Evolutionary conservation across 2,329 filamentous ascomycete genomes (phyloP), one percentile per base, ranked within the genome.

Genomic region (Paraconiothyrium sp.): DNA sequence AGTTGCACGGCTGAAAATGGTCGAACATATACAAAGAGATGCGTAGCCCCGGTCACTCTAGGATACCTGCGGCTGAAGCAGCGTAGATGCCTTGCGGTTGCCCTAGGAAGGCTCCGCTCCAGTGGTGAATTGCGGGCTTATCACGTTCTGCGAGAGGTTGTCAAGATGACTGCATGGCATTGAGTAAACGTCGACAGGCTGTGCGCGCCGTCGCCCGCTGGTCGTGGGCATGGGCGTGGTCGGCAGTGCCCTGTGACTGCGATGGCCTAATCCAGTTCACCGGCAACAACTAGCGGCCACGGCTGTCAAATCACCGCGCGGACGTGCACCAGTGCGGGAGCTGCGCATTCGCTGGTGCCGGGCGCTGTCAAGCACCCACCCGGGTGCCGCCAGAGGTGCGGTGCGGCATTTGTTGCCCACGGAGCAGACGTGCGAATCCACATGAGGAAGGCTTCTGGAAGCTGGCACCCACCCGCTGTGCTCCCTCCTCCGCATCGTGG

Each of bases 361-460:
- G 30, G 20, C 46, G 16, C 27, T 60, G 22, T 46, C 41, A 54
- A 30, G 27, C 6, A 30, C 6, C 27, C 27, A n/a, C 24, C 24
- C 20, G n/a, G 24, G 39, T 34, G 22, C 37, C 37, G 30, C 9
- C 16, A 14, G 13, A 54, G 11, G 22, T 59, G 60, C 56, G 59
- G 54, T 59, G 60, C 56, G 59, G 54, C 49, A 63, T 62, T 59
- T 50, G 48, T 30, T 43, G 16, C 54, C n/a, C 39, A 39, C 27
- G 13, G 16, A 30, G 48, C 4, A 4, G 10, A n/a, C 5, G 37
- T 16, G 14, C 39, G 32, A 34, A 24, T 47, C 50, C 52, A 57
- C 30, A 60, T 56, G 22, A 41, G 64, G 64, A 59, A 67, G 64
- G 62, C 62, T 67, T 67, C 64, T 61, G 57, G 64, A 67, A 67